Percentiles rank a stretch among this genome's conserved stretches.
phyloP scores from a whole-genome alignment of 1,139 yeast species.

The Keqinozyma sinolaborantium region DNA sequence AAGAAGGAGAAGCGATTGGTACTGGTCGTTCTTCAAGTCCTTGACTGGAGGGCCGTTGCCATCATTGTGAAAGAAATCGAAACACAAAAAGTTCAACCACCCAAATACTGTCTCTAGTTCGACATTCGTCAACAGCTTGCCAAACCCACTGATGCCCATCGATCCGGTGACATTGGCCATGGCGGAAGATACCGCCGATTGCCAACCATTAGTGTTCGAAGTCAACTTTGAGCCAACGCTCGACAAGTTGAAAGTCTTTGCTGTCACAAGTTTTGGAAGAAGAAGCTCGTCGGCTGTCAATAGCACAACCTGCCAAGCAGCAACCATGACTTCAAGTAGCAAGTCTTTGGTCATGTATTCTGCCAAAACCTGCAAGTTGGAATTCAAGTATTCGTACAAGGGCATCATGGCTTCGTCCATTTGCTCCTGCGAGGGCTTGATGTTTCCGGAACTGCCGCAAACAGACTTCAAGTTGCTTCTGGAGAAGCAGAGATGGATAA shows the following conservation, averaged over 20 bases:
- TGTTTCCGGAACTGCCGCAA: conserved; percentile 49
- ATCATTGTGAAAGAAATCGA: conserved; percentile 74
- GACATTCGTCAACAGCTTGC: conserved; percentile 50
- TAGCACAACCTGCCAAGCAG: conserved; percentile 71
- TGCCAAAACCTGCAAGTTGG: conserved; percentile 66
- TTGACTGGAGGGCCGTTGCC: conserved; percentile 81
- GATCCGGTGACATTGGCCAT: conserved; percentile 46
- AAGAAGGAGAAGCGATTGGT: conserved; percentile 60
- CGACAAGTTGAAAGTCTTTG: conserved; percentile 37
- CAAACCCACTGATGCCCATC: conserved; percentile 45
- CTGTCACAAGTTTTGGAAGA: conserved; percentile 67
- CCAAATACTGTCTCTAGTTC: conserved; percentile 71
- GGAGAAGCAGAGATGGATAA: conserved; percentile 40
- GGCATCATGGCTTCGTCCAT: conserved; percentile 72
- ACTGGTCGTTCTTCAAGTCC: conserved; percentile 59
- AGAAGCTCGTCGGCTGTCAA: conserved; percentile 62
- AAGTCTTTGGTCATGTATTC: conserved; percentile 57
- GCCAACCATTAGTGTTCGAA: conserved; percentile 34
- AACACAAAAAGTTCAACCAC: conserved; percentile 66
- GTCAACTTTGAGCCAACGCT: conserved; percentile 16
- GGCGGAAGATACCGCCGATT: conserved; percentile 46
- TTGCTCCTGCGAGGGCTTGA: conserved; percentile 47
- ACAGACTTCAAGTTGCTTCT: conserved; percentile 45
- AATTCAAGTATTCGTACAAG: conserved; percentile 68
- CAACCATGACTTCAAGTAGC: conserved; percentile 65